Evolutionary conservation across 2,329 filamentous ascomycete species (phyloP).

Genomic region (Didymella glomerata): DNA sequence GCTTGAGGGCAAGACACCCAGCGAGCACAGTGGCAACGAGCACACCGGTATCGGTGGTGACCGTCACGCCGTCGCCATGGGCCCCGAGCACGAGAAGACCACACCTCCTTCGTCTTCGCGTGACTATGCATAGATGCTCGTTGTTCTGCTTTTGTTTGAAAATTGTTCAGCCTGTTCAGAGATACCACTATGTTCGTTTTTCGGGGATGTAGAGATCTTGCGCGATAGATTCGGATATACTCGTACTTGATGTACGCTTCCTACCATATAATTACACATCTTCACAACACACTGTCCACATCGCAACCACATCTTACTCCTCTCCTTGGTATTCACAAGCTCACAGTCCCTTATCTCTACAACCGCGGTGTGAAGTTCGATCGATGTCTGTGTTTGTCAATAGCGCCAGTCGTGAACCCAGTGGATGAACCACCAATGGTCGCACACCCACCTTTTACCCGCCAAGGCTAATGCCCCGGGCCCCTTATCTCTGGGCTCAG

Average conservation of each 20-base stretch:
- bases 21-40: constrained; percentile 54
- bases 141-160: constrained; percentile 13
- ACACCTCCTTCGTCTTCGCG: constrained; percentile 20
- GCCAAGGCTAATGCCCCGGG: constrained; percentile 1
- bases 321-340: background rate
- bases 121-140: constrained; percentile 14
- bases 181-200: constrained; percentile 26
- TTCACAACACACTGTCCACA: background rate
- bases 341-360: background rate
- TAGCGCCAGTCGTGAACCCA: background rate
- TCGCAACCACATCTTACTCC: background rate
- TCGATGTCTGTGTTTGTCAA: background rate
- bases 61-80: constrained; percentile 60
- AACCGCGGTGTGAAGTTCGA: background rate
- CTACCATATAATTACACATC: constrained; percentile 7
- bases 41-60: constrained; percentile 62
- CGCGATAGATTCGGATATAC: constrained; percentile 7
- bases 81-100: constrained; percentile 52
- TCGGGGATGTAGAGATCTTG: constrained; percentile 7
- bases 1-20: constrained; percentile 64
- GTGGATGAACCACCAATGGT: background rate
- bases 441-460: background rate
- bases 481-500: constrained; percentile 3
- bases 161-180: constrained; percentile 19
- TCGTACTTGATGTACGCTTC: constrained; percentile 20